Conservation (phyloP, 257 asterid genomes). For the Agastache rugosa region DNA sequence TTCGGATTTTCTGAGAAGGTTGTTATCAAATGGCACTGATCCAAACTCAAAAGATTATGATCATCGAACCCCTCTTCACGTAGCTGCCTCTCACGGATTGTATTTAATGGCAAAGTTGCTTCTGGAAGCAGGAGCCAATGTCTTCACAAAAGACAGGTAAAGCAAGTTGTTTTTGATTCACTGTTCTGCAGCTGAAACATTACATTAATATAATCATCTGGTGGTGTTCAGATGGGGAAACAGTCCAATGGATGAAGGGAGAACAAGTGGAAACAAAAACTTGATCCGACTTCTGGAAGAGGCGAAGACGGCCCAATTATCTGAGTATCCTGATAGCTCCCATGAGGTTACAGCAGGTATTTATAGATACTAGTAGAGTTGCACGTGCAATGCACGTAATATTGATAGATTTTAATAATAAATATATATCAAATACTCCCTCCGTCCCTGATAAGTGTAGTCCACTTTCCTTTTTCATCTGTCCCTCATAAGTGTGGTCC, state of each 20-base stretch:
- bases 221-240: slow-evolving; percentile 75
- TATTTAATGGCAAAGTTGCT: slow-evolving; percentile 77
- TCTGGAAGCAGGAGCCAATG: slow-evolving; percentile 89
- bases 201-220: neutral
- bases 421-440: no score
- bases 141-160: slow-evolving; percentile 83
- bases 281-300: slow-evolving; percentile 71
- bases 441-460: no score
- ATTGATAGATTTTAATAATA: no score
- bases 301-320: slow-evolving; percentile 59
- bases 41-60: slow-evolving; percentile 79
- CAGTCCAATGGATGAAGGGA: slow-evolving; percentile 83
- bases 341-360: slow-evolving; percentile 48
- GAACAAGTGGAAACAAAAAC: slow-evolving; percentile 72
- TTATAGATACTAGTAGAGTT: no score
- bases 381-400: no score
- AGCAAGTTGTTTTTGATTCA: neutral
- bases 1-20: slow-evolving; percentile 72
- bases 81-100: slow-evolving; percentile 82
- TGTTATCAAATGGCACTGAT: slow-evolving; percentile 70
- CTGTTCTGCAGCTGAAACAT: slow-evolving; percentile 28
- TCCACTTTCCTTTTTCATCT: no score
- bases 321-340: slow-evolving; percentile 47
- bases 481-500: no score
- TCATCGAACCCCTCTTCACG: slow-evolving; percentile 82